Base-by-base conservation (phyloP, 441 rosid genomes). In the Theobroma grandiflorum region DNA sequence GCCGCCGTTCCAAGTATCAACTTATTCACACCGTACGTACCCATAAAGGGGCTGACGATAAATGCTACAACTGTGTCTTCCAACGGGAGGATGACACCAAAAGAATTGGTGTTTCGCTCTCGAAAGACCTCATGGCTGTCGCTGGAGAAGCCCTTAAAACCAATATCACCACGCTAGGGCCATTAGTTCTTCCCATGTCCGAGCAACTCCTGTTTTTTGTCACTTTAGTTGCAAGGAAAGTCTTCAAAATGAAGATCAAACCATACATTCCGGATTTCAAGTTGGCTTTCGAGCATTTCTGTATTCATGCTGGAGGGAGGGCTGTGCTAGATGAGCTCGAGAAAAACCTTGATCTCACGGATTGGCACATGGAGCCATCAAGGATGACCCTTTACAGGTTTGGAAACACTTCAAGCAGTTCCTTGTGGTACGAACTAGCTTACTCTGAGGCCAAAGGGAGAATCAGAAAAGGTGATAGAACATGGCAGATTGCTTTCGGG, bases 1-100 rank as follows among this genome's bases (percentile, higher is more conserved):
- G 89, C 53, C 85, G 84, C 58, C 88, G 88, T 16, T 86, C 95
- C 18, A 91, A 91, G 74, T 89, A 91, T 42, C 91, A 89, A 76
- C 91, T 91, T 59, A 76, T 89, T 75, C 93, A 91, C 86, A 90
- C 90, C 1, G 91, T 89, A 7, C 91, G 95, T 12, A 91, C 92
- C n/a, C 95, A 91, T 84, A 91, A 88, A 55, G 95, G 95, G 6
- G 78, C 95, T 1, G 90, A 90, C 58, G 84, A 91, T 55, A 84
- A 80, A 38, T 87, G 92, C 45, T 88, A 79, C 81, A 66, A 83
- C 62, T 91, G 93, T 9, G 91, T 91, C 40, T 89, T 86, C 89
- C 93, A 91, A 79, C 87, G 82, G 0, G 95, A 91, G 78, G 95
- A 91, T 43, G 82, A 85, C 50, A 40, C 74, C 64, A 82, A 76